A percentile compares a stretch with the other conserved stretches of the same genome.
These are phyloP conservation scores for Apiotrichum domesticum DNA, from an alignment of 1,284 basidiomycete genomes.

Conservation along the genomic window DNA sequence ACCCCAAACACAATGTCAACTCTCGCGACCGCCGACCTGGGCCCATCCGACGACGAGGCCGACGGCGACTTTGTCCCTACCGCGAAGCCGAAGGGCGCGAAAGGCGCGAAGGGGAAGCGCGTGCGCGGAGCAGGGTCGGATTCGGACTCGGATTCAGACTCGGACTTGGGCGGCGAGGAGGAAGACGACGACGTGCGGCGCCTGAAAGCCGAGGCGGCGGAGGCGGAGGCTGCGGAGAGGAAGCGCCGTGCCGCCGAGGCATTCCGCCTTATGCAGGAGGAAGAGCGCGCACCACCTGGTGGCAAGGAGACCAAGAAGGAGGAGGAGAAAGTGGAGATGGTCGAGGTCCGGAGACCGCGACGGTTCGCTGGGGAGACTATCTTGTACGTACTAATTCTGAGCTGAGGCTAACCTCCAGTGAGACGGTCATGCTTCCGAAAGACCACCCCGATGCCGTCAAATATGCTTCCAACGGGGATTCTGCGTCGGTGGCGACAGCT, in stretches of 20 bases:
- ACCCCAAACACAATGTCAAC: slow-evolving; percentile 29
- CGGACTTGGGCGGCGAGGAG: slow-evolving; percentile 14
- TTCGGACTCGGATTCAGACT: slow-evolving; percentile 8
- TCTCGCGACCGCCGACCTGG: slow-evolving; percentile 33
- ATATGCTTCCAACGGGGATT: slow-evolving; percentile 16
- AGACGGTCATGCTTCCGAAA: slow-evolving; percentile 31
- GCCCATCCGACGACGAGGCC: slow-evolving; percentile 28
- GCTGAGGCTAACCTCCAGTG: slow-evolving; percentile 22
- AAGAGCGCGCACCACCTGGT: background rate
- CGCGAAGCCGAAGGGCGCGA: slow-evolving; percentile 9
- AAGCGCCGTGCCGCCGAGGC: slow-evolving; percentile 13
- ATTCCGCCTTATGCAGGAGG: slow-evolving; percentile 12
- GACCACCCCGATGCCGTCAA: slow-evolving; percentile 38
- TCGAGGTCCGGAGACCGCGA: slow-evolving; percentile 36
- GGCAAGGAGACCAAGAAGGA: background rate
- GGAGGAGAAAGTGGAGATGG: slow-evolving; percentile 16
- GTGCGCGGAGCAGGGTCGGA: background rate
- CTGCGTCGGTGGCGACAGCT: background rate
- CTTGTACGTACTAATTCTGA: slow-evolving; percentile 26
- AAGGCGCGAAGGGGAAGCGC: slow-evolving; percentile 8
- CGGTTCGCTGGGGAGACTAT: slow-evolving; percentile 44
- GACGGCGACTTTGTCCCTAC: slow-evolving; percentile 34
- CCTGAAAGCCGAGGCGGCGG: slow-evolving; percentile 21
- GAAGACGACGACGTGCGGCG: slow-evolving; percentile 19
- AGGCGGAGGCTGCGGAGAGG: slow-evolving; percentile 12